A percentile compares a stretch with the other conserved stretches of the same genome.
Conservation (phyloP, 371 early-diverging fungal species). For the Rhizopus stolonifer region DNA sequence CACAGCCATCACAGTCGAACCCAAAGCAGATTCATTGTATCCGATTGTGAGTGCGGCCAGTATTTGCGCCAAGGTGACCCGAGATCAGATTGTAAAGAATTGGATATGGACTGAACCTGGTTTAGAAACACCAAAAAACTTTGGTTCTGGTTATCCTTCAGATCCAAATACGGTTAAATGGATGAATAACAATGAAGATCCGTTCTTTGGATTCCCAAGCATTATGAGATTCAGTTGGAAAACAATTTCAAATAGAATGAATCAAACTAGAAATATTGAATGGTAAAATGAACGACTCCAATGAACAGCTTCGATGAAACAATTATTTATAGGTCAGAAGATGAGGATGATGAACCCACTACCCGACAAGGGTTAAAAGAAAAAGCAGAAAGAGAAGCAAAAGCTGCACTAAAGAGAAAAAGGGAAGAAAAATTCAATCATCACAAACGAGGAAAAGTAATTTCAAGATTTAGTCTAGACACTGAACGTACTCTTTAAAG, state of each 20-base stretch:
- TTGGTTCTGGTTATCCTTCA: slow-evolving; percentile 98
- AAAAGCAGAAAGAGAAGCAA: slow-evolving; percentile 12
- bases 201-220: slow-evolving; percentile 92
- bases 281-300: slow-evolving; percentile 38
- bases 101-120: slow-evolving; percentile 82
- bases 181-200: slow-evolving; percentile 80
- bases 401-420: slow-evolving; percentile 7
- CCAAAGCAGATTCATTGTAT: slow-evolving; percentile 96
- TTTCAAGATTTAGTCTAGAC: slow-evolving; percentile 12
- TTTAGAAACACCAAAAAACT: slow-evolving; percentile 49
- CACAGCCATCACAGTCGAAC: slow-evolving; percentile 81
- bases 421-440: slow-evolving; percentile 22
- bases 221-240: slow-evolving; percentile 97
- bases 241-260: slow-evolving; percentile 79
- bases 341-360: slow-evolving; percentile 20
- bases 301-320: background rate
- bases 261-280: slow-evolving; percentile 42
- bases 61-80: slow-evolving; percentile 97
- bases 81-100: slow-evolving; percentile 82
- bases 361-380: slow-evolving; percentile 13
- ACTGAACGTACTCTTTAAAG: background rate
- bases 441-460: slow-evolving; percentile 20
- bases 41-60: slow-evolving; percentile 98
- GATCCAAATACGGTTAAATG: slow-evolving; percentile 95
- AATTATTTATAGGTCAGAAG: slow-evolving; percentile 13